A percentile compares a stretch with the other conserved stretches of the same genome.
These are phyloP conservation scores for Dichotomopilus funicola DNA, from an alignment of 2,329 filamentous ascomycete genomes.

Conservation along the genomic window DNA sequence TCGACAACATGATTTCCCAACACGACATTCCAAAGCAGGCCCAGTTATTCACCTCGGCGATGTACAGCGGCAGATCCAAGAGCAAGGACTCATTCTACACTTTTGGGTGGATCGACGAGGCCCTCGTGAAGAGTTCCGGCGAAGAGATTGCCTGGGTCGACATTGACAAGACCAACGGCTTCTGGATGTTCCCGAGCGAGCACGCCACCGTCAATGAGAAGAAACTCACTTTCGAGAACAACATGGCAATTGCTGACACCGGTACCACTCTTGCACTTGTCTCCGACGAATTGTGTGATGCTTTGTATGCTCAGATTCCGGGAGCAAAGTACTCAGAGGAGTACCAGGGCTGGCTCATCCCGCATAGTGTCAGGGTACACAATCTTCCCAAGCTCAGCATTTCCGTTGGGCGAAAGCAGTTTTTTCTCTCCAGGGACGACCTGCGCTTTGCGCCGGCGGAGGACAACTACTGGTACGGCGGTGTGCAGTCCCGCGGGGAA, in stretches of 20 bases:
- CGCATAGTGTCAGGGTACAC: constrained; percentile 42
- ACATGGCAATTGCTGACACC: constrained; percentile 65
- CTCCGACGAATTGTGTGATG: constrained; percentile 52
- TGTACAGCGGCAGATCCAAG: constrained; percentile 51
- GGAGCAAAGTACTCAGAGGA: constrained; percentile 49
- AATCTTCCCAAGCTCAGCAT: constrained; percentile 56
- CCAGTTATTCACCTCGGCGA: constrained; percentile 58
- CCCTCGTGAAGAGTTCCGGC: constrained; percentile 48
- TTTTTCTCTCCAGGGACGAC: constrained; percentile 57
- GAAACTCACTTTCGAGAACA: constrained; percentile 42
- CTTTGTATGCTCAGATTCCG: constrained; percentile 58
- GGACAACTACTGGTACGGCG: constrained; percentile 53
- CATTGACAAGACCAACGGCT: constrained; percentile 58
- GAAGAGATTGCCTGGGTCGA: constrained; percentile 52
- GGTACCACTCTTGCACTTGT: constrained; percentile 63
- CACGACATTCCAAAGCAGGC: constrained; percentile 39
- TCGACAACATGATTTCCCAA: constrained; percentile 61
- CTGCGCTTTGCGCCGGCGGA: constrained; percentile 51
- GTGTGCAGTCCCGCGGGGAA: constrained; percentile 56
- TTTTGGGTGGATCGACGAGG: constrained; percentile 64
- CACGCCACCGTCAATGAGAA: constrained; percentile 53
- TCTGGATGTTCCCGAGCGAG: constrained; percentile 59
- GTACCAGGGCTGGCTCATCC: constrained; percentile 60
- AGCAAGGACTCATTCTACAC: constrained; percentile 57
- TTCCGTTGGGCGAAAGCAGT: constrained; percentile 55